These are phyloP conservation scores for Parathielavia hyrcaniae DNA, from an alignment of 495 filamentous ascomycete genomes.

Conservation along the genomic window DNA sequence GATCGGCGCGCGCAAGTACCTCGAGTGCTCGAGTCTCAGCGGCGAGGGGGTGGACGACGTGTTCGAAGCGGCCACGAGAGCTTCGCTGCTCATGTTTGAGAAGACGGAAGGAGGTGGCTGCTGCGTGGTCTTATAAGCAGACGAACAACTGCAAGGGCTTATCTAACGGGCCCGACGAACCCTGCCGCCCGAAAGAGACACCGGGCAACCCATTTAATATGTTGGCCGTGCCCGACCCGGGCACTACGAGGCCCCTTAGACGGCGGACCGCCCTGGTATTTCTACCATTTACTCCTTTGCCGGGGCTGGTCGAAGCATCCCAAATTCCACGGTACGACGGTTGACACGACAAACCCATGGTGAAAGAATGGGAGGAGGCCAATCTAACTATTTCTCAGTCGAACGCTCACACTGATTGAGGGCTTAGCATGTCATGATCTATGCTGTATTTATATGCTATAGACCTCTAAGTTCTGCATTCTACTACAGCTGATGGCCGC, in stretches of 20 bases:
- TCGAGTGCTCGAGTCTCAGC: slow-evolving; percentile 95
- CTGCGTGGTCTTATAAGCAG: slow-evolving; percentile 80
- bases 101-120: slow-evolving; percentile 76
- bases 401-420: slow-evolving; percentile 4
- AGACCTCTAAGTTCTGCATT: slow-evolving; percentile 20
- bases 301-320: neutral
- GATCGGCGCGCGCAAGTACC: slow-evolving; percentile 89
- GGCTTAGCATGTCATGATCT: slow-evolving; percentile 11
- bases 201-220: too few relatives aligned
- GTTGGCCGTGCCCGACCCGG: too few relatives aligned
- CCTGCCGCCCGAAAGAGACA: neutral
- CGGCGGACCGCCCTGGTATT: too few relatives aligned
- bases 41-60: slow-evolving; percentile 98
- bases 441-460: slow-evolving; percentile 25
- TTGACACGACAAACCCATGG: neutral
- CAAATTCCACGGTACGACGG: neutral
- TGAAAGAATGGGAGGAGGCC: neutral
- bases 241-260: too few relatives aligned
- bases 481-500: neutral
- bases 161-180: neutral
- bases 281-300: too few relatives aligned
- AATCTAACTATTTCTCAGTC: slow-evolving; percentile 1
- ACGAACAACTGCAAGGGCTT: neutral
- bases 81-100: slow-evolving; percentile 87
- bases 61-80: slow-evolving; percentile 93